phyloP scores from a whole-genome alignment of 179 eudicot species.

The Beta macrorhiza region DNA sequence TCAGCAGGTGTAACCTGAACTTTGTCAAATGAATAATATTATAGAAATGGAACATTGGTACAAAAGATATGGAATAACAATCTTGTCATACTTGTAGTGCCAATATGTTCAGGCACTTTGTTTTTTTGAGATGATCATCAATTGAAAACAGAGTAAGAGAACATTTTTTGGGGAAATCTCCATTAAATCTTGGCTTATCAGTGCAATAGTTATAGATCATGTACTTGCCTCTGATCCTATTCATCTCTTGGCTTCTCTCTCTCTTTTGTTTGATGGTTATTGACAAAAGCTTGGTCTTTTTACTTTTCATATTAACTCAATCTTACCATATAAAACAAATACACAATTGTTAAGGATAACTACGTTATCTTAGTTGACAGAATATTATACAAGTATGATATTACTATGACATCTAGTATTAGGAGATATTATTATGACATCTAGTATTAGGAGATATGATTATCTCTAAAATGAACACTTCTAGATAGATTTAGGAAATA shows the following conservation, averaged over 20 bases:
- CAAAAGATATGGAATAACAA: not conserved
- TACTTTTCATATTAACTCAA: not conserved
- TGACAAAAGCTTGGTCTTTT: not conserved
- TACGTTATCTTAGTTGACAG: too few relatives aligned
- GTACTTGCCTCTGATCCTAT: constrained; percentile 36
- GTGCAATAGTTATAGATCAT: constrained; percentile 57
- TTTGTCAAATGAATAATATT: constrained; percentile 5
- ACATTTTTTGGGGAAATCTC: constrained; percentile 45
- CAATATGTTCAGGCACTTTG: not conserved
- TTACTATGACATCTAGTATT: too few relatives aligned
- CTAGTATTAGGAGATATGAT: too few relatives aligned
- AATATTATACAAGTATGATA: too few relatives aligned
- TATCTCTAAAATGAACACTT: too few relatives aligned
- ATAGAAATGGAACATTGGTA: not conserved
- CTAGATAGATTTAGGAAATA: too few relatives aligned
- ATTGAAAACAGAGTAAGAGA: constrained; percentile 33
- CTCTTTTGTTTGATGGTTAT: not conserved
- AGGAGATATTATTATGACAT: too few relatives aligned
- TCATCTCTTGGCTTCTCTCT: constrained; percentile 29
- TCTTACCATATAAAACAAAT: too few relatives aligned
- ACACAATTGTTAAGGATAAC: too few relatives aligned
- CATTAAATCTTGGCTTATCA: constrained; percentile 31
- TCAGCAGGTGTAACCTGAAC: constrained; percentile 41
- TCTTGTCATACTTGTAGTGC: not conserved
- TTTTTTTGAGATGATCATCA: not conserved